Evolutionary conservation across 2,329 filamentous ascomycete species (phyloP), one percentile per base, ranked within the genome.

Genomic region (Botrytis fragariae): DNA sequence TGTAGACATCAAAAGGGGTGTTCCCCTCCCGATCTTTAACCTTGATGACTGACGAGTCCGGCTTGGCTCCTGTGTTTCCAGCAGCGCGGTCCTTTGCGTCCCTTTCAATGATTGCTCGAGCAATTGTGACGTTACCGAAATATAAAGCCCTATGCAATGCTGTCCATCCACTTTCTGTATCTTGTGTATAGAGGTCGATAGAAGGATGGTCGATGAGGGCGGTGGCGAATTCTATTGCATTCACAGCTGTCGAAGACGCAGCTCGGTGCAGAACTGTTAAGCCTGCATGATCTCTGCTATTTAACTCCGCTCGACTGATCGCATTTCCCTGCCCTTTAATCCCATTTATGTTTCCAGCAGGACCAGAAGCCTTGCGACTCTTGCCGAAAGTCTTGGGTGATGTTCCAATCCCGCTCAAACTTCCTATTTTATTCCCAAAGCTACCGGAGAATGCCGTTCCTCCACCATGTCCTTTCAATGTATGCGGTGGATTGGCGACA

Each of bases 11-110:
- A 77, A 98, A 95, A 0, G 96, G 95, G 77, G 94, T 97, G 80
- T 97, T 94, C 16, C 95, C 95, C 83, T 98, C 96, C 74, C 93
- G 90, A 79, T 99, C 96, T 82, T 98, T 99, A 69, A 96, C 93
- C 84, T 97, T 98, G 79, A 98, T 95, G 60, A 98, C 84, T 42
- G 91, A 91, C 16, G 71, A 77, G 42, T 91, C 91, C 45, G 91
- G 88, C 78, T 89, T 89, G 76, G 89, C 86, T 32, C 87, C 84
- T 29, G 88, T 85, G 7, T 87, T 86, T 39, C 87, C 87, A 57
- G 60, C 29, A 8, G 69, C 60, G 44, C 69, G 69, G 78, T 80
- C 86, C 5, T 83, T 85, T 76, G 87, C 79, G 81, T 98, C 95
- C 77, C 92, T 91, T 69, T 92, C 89, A 76, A 99, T 86, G 45